Evolutionary conservation across 352 stramenopile species (phyloP).

Genomic region (Albugo candida): DNA sequence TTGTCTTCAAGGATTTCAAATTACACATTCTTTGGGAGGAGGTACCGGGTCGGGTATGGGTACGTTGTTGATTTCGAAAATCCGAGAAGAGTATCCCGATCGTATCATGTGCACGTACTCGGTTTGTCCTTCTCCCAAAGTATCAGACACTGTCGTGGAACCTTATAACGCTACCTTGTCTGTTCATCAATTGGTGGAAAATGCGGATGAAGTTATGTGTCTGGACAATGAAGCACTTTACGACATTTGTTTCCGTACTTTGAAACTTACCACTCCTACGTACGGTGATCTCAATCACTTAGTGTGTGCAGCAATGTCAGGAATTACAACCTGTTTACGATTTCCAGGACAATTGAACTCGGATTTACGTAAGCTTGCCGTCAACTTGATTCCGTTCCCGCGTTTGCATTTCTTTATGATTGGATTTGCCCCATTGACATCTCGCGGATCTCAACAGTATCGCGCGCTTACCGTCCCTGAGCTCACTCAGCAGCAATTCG

Average conservation of each 20-base stretch:
- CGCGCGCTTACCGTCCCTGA: constrained; percentile 94
- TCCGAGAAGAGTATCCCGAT: constrained; percentile 97
- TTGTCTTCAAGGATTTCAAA: constrained; percentile 98
- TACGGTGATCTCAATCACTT: constrained; percentile 99
- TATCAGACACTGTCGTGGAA: constrained; percentile 98
- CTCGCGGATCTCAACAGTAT: constrained; percentile 93
- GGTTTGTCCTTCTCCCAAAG: constrained; percentile 93
- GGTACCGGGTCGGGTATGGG: constrained; percentile 98
- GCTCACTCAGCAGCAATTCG: constrained; percentile 97
- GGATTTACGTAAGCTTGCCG: constrained; percentile 95
- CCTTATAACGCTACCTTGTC: constrained; percentile 99
- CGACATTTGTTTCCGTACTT: constrained; percentile 99
- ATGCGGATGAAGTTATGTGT: constrained; percentile 98
- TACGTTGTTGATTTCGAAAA: constrained; percentile 97
- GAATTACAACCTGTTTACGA: constrained; percentile 96
- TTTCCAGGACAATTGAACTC: constrained; percentile 98
- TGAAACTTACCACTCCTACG: constrained; percentile 97
- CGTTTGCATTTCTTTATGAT: constrained; percentile 99
- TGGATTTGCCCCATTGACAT: constrained; percentile 95
- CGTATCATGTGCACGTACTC: constrained; percentile 99
- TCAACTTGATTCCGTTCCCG: constrained; percentile 98
- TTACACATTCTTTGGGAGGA: constrained; percentile 98
- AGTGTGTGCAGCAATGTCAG: constrained; percentile 96
- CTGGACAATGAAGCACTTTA: constrained; percentile 99
- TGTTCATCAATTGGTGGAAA: constrained; percentile 98